Conservation (phyloP, 129 eudicot genomes). For the Lactuca sativa region DNA sequence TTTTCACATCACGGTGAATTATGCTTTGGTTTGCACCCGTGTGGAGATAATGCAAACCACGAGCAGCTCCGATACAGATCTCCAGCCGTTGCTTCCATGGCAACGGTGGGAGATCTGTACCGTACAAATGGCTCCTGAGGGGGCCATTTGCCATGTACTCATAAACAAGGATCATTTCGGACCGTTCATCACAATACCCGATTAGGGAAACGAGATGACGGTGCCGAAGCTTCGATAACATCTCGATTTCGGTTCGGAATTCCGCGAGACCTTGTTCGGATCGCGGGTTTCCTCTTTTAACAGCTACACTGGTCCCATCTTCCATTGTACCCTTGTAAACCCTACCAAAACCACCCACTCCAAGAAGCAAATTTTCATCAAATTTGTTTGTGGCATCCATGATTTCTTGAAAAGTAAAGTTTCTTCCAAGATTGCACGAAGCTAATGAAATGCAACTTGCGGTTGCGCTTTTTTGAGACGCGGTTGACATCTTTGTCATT, state of each 20-base stretch:
- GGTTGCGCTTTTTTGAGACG: conserved; percentile 33
- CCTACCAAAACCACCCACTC: conserved; percentile 83
- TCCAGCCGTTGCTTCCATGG: conserved; percentile 70
- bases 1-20: conserved; percentile 78
- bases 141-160: conserved; percentile 91
- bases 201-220: conserved; percentile 73
- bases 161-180: conserved; percentile 75
- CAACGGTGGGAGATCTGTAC: conserved; percentile 51
- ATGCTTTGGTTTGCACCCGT: conserved; percentile 71
- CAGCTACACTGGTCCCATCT: conserved; percentile 55
- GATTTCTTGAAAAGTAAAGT: conserved; percentile 58
- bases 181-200: conserved; percentile 74
- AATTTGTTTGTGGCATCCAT: conserved; percentile 67
- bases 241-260: conserved; percentile 73
- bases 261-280: conserved; percentile 76
- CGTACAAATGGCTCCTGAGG: conserved; percentile 62
- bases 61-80: conserved; percentile 73
- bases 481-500: conserved; percentile 47
- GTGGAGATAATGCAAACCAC: conserved; percentile 83
- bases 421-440: conserved; percentile 52
- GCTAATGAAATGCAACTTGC: conserved; percentile 31
- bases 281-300: conserved; percentile 73
- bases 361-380: conserved; percentile 62
- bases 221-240: conserved; percentile 77
- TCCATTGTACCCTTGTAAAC: conserved; percentile 69